These are phyloP conservation scores for Hypomontagnella monticulosa DNA, from an alignment of 495 filamentous ascomycete species.

Conservation along the genomic window DNA sequence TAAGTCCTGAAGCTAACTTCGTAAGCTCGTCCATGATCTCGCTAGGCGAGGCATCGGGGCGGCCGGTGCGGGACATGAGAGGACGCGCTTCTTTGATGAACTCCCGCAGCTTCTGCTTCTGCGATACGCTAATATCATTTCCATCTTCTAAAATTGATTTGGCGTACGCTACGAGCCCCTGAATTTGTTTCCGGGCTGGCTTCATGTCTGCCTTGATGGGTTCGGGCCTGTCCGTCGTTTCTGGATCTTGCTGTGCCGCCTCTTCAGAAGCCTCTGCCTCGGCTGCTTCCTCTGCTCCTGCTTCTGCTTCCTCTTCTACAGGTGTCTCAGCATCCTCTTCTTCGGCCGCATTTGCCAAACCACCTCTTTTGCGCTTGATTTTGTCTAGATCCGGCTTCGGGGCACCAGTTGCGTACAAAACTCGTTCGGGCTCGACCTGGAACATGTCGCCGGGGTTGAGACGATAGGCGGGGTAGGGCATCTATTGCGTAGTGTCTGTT, in stretches of 20 bases:
- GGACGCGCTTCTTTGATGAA: conserved; percentile 45
- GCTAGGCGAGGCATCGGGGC: conserved; percentile 23
- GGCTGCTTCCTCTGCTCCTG: conserved; percentile 28
- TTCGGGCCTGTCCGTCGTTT: conserved; percentile 46
- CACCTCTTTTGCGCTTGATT: conserved; percentile 5
- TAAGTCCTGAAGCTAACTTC: conserved; percentile 36
- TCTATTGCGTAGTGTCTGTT: conserved; percentile 60
- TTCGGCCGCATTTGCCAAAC: not conserved
- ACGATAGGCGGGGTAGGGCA: conserved; percentile 90
- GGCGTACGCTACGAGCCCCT: conserved; percentile 39
- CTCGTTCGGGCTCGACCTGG: conserved; percentile 87
- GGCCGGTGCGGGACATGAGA: conserved; percentile 36
- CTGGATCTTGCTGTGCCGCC: conserved; percentile 43
- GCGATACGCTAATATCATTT: conserved; percentile 37
- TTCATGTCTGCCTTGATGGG: conserved; percentile 39
- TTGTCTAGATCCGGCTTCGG: conserved; percentile 60
- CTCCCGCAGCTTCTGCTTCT: conserved; percentile 50
- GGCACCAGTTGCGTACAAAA: conserved; percentile 85
- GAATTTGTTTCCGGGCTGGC: conserved; percentile 39
- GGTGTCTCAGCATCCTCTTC: conserved; percentile 6
- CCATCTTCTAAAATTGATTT: conserved; percentile 40
- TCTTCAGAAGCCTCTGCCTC: conserved; percentile 39
- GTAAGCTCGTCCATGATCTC: conserved; percentile 45
- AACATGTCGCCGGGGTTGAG: conserved; percentile 98
- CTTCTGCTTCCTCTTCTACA: conserved; percentile 38